Percentiles rank a stretch among this genome's conserved stretches.
These are phyloP conservation scores for Beauveria bassiana DNA, from an alignment of 2,329 filamentous ascomycete genomes.

Conservation along the genomic window DNA sequence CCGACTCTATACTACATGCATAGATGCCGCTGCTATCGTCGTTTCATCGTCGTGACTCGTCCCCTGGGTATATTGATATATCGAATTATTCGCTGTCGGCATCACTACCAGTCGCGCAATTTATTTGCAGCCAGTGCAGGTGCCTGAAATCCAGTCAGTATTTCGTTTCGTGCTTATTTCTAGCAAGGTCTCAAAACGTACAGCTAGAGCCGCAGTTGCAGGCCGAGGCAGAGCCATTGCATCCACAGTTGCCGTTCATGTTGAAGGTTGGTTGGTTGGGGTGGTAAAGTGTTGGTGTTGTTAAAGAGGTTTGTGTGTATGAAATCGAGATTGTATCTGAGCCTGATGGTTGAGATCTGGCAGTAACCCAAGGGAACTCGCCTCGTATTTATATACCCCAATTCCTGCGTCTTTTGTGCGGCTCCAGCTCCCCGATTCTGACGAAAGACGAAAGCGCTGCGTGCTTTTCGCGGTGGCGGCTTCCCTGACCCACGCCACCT, in stretches of 20 bases:
- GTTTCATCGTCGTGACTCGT: not conserved
- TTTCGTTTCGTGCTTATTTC: not conserved
- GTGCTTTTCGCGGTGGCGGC: conserved; percentile 10
- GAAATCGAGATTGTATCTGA: conserved; percentile 8
- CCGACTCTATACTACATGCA: too few relatives aligned
- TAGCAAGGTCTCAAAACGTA: not conserved
- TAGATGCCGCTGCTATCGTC: not conserved
- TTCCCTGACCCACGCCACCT: not conserved
- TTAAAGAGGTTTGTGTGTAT: not conserved
- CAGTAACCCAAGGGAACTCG: not conserved
- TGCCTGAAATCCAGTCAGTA: conserved; percentile 1
- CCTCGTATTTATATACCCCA: conserved; percentile 3
- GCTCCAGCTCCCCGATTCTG: not conserved
- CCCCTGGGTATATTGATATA: not conserved
- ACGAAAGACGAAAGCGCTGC: conserved; percentile 9
- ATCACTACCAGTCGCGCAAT: not conserved
- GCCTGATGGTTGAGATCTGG: not conserved
- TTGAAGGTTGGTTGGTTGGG: conserved; percentile 5
- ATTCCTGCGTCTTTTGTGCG: conserved; percentile 9
- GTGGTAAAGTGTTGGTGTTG: not conserved
- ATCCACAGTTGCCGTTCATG: conserved; percentile 12
- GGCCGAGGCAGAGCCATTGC: conserved; percentile 12
- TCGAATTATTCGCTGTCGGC: not conserved
- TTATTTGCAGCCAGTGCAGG: conserved; percentile 12
- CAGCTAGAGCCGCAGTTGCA: conserved; percentile 12